These are phyloP conservation scores for Lentinula boryana DNA, from an alignment of 768 basidiomycete species.

Conservation along the genomic window DNA sequence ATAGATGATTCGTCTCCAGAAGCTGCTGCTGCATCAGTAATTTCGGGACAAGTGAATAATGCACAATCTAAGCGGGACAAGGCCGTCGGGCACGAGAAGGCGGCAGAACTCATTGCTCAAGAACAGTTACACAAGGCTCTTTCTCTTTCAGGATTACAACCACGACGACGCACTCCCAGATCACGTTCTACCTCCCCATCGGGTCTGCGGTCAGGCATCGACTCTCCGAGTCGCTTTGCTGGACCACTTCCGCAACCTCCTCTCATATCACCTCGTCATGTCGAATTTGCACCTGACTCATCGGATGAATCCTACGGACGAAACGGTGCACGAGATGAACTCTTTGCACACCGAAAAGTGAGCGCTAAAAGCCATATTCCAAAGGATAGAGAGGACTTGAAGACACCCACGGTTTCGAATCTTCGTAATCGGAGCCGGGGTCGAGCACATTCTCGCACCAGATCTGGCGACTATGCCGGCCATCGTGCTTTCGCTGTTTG, in stretches of 20 bases:
- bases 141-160: slow-evolving; percentile 25
- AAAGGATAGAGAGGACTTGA: slow-evolving; percentile 47
- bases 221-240: slow-evolving; percentile 57
- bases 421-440: slow-evolving; percentile 18
- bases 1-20: slow-evolving; percentile 86
- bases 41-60: neutral
- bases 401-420: slow-evolving; percentile 56
- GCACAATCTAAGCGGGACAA: slow-evolving; percentile 6
- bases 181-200: slow-evolving; percentile 39
- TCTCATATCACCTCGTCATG: slow-evolving; percentile 39
- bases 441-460: slow-evolving; percentile 27
- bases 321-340: slow-evolving; percentile 47
- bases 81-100: neutral
- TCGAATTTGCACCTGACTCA: slow-evolving; percentile 36
- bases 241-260: slow-evolving; percentile 46
- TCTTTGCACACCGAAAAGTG: slow-evolving; percentile 29
- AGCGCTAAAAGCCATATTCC: slow-evolving; percentile 55
- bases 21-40: slow-evolving; percentile 20
- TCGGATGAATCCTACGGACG: slow-evolving; percentile 28
- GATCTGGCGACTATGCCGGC: slow-evolving; percentile 32
- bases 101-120: slow-evolving; percentile 2
- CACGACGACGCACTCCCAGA: slow-evolving; percentile 29
- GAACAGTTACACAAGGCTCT: slow-evolving; percentile 13
- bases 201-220: slow-evolving; percentile 50
- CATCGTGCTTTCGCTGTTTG: slow-evolving; percentile 75